These are phyloP conservation scores for Ophiocordyceps sinensis DNA, from an alignment of 2,329 filamentous ascomycete genomes.

Conservation along the genomic window DNA sequence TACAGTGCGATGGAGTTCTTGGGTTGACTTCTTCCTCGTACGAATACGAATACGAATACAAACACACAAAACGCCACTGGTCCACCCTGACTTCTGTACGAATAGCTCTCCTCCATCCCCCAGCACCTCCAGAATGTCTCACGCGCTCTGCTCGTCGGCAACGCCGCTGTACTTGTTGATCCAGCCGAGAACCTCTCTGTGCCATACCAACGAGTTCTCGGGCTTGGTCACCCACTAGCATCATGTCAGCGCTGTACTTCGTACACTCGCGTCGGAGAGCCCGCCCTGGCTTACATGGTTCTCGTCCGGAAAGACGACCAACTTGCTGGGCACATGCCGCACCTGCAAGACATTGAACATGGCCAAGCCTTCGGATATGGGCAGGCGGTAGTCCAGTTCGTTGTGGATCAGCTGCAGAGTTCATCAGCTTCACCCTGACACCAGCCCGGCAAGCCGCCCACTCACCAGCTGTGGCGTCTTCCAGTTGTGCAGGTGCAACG, in stretches of 20 bases:
- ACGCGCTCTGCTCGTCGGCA: conserved; percentile 5
- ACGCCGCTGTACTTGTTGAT: conserved; percentile 48
- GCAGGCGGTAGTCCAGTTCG: conserved; percentile 77
- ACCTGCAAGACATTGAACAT: conserved; percentile 79
- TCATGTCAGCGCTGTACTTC: too few species aligned
- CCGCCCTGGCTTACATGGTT: conserved; percentile 29
- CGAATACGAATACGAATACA: too few species aligned
- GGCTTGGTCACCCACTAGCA: conserved; percentile 69
- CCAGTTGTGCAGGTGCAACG: conserved; percentile 54
- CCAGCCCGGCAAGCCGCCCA: not conserved
- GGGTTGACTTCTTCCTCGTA: too few species aligned
- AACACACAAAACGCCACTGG: too few species aligned
- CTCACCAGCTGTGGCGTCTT: conserved; percentile 67
- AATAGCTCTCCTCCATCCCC: too few species aligned
- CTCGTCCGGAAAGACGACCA: conserved; percentile 70
- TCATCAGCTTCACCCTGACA: not conserved
- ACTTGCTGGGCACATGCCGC: conserved; percentile 57
- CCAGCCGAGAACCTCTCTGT: conserved; percentile 71
- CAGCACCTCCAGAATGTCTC: not conserved
- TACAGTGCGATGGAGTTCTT: too few species aligned
- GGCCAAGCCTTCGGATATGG: conserved; percentile 69
- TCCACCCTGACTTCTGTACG: too few species aligned
- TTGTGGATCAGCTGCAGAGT: conserved; percentile 55
- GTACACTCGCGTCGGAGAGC: not conserved
- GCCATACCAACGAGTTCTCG: conserved; percentile 86